Percentiles rank a stretch among this genome's conserved stretches.
Conservation (phyloP, 2,329 filamentous ascomycete species). For the Fusarium guadeloupense region DNA sequence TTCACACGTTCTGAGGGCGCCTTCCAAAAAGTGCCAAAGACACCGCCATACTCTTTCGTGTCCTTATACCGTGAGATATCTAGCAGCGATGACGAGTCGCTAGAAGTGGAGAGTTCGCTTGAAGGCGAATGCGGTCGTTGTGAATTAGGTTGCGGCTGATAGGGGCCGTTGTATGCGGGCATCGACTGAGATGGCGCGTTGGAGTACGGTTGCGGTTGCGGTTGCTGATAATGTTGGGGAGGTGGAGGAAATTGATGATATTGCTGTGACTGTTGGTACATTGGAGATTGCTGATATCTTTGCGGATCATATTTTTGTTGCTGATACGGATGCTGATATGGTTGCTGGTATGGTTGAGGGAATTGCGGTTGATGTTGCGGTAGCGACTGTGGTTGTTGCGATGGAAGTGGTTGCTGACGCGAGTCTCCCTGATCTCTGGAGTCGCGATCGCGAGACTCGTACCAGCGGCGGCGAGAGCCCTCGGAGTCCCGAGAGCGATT, state of each 20-base stretch:
- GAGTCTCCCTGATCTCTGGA: constrained; percentile 45
- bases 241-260: constrained; percentile 27
- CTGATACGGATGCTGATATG: constrained; percentile 1
- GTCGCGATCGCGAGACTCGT: constrained; percentile 47
- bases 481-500: constrained; percentile 66
- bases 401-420: constrained; percentile 32
- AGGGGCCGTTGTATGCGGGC: constrained; percentile 27
- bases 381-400: constrained; percentile 4
- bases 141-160: constrained; percentile 28
- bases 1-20: constrained; percentile 61
- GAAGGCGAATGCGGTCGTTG: constrained; percentile 47
- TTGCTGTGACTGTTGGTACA: constrained; percentile 33
- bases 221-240: constrained; percentile 30
- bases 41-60: constrained; percentile 60
- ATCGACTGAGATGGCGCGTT: constrained; percentile 33
- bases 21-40: constrained; percentile 71
- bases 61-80: constrained; percentile 69
- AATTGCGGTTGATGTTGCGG: constrained; percentile 30
- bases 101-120: constrained; percentile 54
- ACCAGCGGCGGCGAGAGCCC: constrained; percentile 60
- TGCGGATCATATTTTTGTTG: constrained; percentile 27
- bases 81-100: constrained; percentile 67
- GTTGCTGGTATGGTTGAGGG: constrained; percentile 24
- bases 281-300: constrained; percentile 35
- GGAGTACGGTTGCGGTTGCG: constrained; percentile 23